Base-by-base conservation (phyloP, 495 filamentous ascomycete species). In the Penicillium crystallinum region DNA sequence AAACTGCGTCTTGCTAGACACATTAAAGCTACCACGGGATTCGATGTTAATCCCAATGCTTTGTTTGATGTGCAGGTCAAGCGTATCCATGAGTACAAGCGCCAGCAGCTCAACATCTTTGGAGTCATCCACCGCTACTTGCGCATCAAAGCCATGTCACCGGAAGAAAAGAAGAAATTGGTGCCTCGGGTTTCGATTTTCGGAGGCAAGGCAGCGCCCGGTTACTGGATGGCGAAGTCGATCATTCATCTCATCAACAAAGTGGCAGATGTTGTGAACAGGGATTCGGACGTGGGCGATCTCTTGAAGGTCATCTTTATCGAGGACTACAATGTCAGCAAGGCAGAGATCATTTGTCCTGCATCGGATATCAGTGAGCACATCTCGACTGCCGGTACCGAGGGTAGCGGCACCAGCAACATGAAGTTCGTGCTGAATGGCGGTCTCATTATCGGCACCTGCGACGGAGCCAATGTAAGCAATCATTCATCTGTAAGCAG, bases 161-260 rank as follows among this genome's bases (percentile, higher is more conserved):
- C 90, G 1, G 89, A 90, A 63, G 86, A 96, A 64, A 82, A 84
- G 52, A 91, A 95, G 78, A 93, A 96, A 67, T 77, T 89, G 52
- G 81, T 85, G 12, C 90, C 92, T n/a, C 84, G 92, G 37, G 93
- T 97, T 14, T 95, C 89, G 27, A 95, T 98, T 71, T 96, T 98
- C 65, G 93, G 95, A 56, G 93, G 93, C 51, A 98, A 98, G 71
- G 93, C 93, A 17, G 93, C 93, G 0, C 93, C 93, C 2, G 93
- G 93, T 3, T 98, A 98, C 74, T 98, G 95, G 95, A 98, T 98
- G 93, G 93, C 93, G 17, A 98, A 98, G 81, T 92, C 92, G 7
- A 88, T 98, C 55, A 98, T 98, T 53, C 91, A 97, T 66, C 81
- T 98, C 43, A 87, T 98, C 75, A 96, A 95, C 76, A 86, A 81